Evolutionary conservation across 768 basidiomycete genomes (phyloP), one percentile per base, ranked within the genome.

Genomic region (Mycena polygramma): DNA sequence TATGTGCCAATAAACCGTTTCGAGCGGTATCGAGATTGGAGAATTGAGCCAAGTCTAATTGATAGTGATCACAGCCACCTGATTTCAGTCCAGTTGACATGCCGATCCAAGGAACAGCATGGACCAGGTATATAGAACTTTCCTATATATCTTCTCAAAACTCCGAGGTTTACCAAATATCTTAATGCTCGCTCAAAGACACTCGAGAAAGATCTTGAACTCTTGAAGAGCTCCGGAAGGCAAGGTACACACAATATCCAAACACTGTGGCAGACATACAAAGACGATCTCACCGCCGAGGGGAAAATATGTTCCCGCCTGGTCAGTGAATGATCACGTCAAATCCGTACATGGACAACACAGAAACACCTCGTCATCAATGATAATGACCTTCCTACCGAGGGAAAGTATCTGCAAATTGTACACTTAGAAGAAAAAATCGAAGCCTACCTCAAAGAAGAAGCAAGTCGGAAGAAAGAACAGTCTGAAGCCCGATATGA

Each of bases 1-100:
- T 48, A 67, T 49, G 58, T 67, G n/a, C 41, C 57, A 57, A 17
- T 46, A 59, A 30, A 57, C 41, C n/a, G 54, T 66, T n/a, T n/a
- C n/a, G n/a, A n/a, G n/a, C n/a, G n/a, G n/a, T n/a, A n/a, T n/a
- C n/a, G n/a, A n/a, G n/a, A 51, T 51, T 66, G 63, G 37, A 19
- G n/a, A 22, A 57, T 64, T 13, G 43, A 59, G 46, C 57, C 43
- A 5, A 59, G 43, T 46, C 19, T 46, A 41, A 59, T 59, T 17
- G 35, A 20, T 13, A 59, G 43, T 59, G 57, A 59, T 30, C 57
- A 59, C n/a, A n/a, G n/a, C 43, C 15, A 59, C 41, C n/a, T 59
- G 22, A 46, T 59, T 26, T 59, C 43, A 11, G 57, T 59, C 45
- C 57, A 59, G n/a, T 30, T 59, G 43, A 59, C 43, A n/a, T 46